These are phyloP conservation scores for Penicillium griseofulvum DNA, from an alignment of 2,329 filamentous ascomycete genomes.

Conservation along the genomic window DNA sequence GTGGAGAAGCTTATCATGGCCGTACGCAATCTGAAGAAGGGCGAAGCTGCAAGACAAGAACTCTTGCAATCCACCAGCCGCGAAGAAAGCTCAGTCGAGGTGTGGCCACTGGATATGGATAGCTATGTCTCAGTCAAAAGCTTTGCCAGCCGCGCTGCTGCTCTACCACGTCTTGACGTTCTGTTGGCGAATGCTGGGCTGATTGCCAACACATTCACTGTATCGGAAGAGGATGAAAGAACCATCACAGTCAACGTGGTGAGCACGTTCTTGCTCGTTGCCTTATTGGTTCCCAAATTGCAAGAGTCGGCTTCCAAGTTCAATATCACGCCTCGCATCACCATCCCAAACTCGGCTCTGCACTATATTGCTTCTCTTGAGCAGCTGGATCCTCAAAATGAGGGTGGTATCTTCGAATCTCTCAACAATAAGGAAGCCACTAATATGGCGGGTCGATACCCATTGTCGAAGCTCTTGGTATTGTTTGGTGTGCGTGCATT, in stretches of 20 bases:
- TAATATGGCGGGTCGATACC: slow-evolving; percentile 16
- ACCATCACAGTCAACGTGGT: slow-evolving; percentile 41
- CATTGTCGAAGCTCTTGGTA: slow-evolving; percentile 19
- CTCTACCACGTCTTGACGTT: slow-evolving; percentile 32
- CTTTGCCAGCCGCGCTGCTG: slow-evolving; percentile 29
- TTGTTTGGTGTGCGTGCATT: slow-evolving; percentile 19
- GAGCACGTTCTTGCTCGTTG: slow-evolving; percentile 48
- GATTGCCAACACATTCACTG: slow-evolving; percentile 44
- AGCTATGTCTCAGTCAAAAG: slow-evolving; percentile 32
- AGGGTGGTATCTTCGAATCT: slow-evolving; percentile 10
- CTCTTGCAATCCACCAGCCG: slow-evolving; percentile 6
- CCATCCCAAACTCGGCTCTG: slow-evolving; percentile 19
- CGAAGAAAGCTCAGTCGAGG: slow-evolving; percentile 2
- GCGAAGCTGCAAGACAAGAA: slow-evolving; percentile 4
- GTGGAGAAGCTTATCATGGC: slow-evolving; percentile 9
- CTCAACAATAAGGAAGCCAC: slow-evolving; percentile 16
- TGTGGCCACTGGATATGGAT: slow-evolving; percentile 37
- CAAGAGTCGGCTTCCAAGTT: slow-evolving; percentile 6
- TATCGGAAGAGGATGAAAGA: slow-evolving; percentile 8
- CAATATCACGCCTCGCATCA: slow-evolving; percentile 15
- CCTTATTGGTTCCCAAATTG: slow-evolving; percentile 51
- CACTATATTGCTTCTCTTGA: slow-evolving; percentile 16
- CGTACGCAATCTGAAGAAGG: slow-evolving; percentile 7
- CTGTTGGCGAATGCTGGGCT: slow-evolving; percentile 43
- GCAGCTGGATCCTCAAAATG: slow-evolving; percentile 7